Evolutionary conservation across 441 rosid species (phyloP).

Genomic region (Gossypium schwendimanii): DNA sequence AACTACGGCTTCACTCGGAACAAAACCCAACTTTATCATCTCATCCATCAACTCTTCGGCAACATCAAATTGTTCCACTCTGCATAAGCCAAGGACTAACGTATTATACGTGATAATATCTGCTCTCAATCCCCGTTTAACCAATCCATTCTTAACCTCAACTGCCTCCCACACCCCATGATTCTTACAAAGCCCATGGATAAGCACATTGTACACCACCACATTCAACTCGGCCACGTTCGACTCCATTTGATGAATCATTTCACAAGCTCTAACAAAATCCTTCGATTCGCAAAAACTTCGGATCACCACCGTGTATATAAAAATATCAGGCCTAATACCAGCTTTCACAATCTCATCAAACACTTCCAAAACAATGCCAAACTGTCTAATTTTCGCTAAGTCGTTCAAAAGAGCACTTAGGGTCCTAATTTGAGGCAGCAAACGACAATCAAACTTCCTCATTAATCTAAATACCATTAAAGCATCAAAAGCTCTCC

Average conservation of each 20-base stretch:
- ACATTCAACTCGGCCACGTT: slow-evolving; percentile 43
- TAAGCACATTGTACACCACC: slow-evolving; percentile 64
- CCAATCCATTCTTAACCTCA: slow-evolving; percentile 49
- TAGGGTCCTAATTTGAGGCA: slow-evolving; percentile 69
- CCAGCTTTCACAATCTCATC: slow-evolving; percentile 43
- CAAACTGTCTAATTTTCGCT: slow-evolving; percentile 45
- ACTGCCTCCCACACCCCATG: slow-evolving; percentile 56
- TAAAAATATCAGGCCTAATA: slow-evolving; percentile 46
- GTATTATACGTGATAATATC: slow-evolving; percentile 64
- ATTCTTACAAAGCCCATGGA: slow-evolving; percentile 72
- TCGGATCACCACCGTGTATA: slow-evolving; percentile 47
- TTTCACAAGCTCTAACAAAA: slow-evolving; percentile 49
- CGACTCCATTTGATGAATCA: slow-evolving; percentile 47
- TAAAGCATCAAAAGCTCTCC: slow-evolving; percentile 48
- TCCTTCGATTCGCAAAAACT: slow-evolving; percentile 66
- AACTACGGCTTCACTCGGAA: slow-evolving; percentile 65
- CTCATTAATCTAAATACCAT: slow-evolving; percentile 53
- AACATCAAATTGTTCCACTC: slow-evolving; percentile 46
- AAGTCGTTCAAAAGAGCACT: slow-evolving; percentile 57
- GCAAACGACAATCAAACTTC: slow-evolving; percentile 32
- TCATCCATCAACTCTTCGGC: slow-evolving; percentile 52
- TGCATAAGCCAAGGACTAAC: slow-evolving; percentile 63
- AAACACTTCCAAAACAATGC: slow-evolving; percentile 49
- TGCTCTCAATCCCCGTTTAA: slow-evolving; percentile 37
- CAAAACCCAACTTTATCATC: slow-evolving; percentile 51